These are phyloP conservation scores for Erodium texanum DNA, from an alignment of 441 rosid genomes.

Conservation along the genomic window DNA sequence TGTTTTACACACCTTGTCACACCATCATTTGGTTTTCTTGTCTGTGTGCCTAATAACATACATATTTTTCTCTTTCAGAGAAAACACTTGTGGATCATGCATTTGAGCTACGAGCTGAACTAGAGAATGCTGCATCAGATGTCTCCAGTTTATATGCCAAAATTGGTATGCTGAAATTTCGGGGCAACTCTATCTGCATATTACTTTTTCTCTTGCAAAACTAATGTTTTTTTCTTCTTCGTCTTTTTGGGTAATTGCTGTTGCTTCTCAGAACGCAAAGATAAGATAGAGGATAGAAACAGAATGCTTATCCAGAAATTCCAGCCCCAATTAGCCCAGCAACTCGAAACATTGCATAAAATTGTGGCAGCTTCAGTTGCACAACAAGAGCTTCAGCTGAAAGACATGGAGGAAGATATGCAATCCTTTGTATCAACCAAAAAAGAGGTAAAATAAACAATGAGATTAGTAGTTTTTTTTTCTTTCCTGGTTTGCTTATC, in stretches of 20 bases:
- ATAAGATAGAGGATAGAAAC: conserved; percentile 84
- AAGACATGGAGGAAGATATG: conserved; percentile 90
- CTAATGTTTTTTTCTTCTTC: not conserved
- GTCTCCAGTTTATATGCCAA: conserved; percentile 81
- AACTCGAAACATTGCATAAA: conserved; percentile 74
- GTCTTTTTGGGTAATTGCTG: not conserved
- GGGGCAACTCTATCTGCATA: not conserved
- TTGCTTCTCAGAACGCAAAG: conserved; percentile 68
- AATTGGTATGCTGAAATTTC: conserved; percentile 46
- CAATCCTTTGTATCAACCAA: conserved; percentile 79
- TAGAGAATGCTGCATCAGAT: conserved; percentile 81
- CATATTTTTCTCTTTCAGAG: conserved; percentile 37
- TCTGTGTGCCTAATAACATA: not conserved
- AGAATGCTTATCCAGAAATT: conserved; percentile 64
- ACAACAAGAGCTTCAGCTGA: conserved; percentile 79
- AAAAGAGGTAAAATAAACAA: conserved; percentile 45
- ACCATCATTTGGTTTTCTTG: not conserved
- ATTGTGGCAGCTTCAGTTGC: conserved; percentile 75
- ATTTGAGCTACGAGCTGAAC: conserved; percentile 73
- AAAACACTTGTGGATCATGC: conserved; percentile 78
- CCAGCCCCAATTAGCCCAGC: conserved; percentile 62
- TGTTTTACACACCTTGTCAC: not conserved
- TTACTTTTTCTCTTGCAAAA: not conserved
- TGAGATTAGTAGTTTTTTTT: not conserved
- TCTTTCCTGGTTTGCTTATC: conserved; percentile 11